Percentiles rank a stretch among this genome's conserved stretches.
phyloP scores from a whole-genome alignment of 768 basidiomycete genomes.

The Psilocybe tampanensis region DNA sequence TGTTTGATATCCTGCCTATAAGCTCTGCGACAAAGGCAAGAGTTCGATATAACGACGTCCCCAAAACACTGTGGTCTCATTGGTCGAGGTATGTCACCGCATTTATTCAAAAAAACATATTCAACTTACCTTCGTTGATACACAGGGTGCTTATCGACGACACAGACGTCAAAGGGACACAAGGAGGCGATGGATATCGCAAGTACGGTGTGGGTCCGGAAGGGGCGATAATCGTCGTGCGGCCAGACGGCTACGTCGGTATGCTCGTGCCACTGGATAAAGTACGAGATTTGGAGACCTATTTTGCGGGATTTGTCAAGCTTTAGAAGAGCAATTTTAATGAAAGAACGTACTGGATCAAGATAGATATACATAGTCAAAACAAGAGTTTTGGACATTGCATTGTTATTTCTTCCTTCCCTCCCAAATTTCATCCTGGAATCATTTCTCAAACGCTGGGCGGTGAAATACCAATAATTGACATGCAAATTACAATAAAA shows the following conservation, averaged over 20 bases:
- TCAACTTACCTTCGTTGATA: no score
- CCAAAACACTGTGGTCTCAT: slow-evolving; percentile 48
- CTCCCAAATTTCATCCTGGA: no score
- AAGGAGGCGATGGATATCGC: slow-evolving; percentile 57
- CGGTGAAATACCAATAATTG: no score
- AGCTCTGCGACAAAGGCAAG: slow-evolving; percentile 37
- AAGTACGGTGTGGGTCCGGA: slow-evolving; percentile 50
- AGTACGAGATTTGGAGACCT: slow-evolving; percentile 39
- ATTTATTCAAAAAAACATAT: slow-evolving; percentile 23
- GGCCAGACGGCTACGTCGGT: slow-evolving; percentile 71
- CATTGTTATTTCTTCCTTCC: no score
- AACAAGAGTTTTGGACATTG: no score
- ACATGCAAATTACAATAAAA: no score
- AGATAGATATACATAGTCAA: no score
- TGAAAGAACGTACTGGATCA: no score
- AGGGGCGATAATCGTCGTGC: slow-evolving; percentile 56
- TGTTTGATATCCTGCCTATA: slow-evolving; percentile 50
- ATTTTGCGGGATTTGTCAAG: slow-evolving; percentile 35
- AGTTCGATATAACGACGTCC: slow-evolving; percentile 48
- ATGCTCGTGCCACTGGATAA: slow-evolving; percentile 52
- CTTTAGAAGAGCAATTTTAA: no score
- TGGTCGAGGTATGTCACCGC: slow-evolving; percentile 73
- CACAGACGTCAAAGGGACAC: slow-evolving; percentile 38
- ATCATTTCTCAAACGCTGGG: no score
- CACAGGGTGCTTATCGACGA: slow-evolving; percentile 71